Evolutionary conservation across 169 alveolate genomes (phyloP), one percentile per base, ranked within the genome.

Genomic region (Theileria parva): DNA sequence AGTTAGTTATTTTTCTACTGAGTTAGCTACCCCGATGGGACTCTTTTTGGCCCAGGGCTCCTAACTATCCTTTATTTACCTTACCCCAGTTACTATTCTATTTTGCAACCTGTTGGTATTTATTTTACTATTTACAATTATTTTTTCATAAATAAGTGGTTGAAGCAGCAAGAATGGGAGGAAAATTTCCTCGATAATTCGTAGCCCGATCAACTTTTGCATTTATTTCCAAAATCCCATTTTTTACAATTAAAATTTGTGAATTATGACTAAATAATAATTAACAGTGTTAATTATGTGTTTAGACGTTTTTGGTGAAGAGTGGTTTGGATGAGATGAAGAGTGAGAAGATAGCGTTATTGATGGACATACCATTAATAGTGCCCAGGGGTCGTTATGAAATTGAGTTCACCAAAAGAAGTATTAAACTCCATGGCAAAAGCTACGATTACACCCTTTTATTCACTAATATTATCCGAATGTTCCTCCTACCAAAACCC

Each of bases 371-470:
- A 51, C 98, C 97, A 21, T 89, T 97, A 77, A 68, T 96, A 65
- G 98, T 96, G 17, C 99, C 99, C 23, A 94, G 99, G 78, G 99
- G 99, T 13, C 95, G 98, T 77, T 96, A 94, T 80, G 97, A 95
- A 63, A 87, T 97, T 60, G 98, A 95, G 77, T 92, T 97, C 85
- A 95, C 95, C 63, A 80, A 94, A 21, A 87, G 90, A 74, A 93
- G 95, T 39, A 89, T 97, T 81, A 96, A 97, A 78, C 92, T 97
- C 21, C 99, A 96, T 84, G 99, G 99, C 6, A 96, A 96, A 87
- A 93, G 98, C 9, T 95, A 96, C 89, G 98, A 97, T 81, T 97
- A 96, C 87, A 96, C 97, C 71, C 91, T 97, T 68, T 92, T 87
- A 53, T 96, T 92, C 88, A 93, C 95, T 59, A 97, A 95, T 84